Percentiles rank a stretch among this genome's conserved stretches.
Evolutionary conservation across 2,329 filamentous ascomycete species (phyloP).

Genomic region (Botryotinia calthae): DNA sequence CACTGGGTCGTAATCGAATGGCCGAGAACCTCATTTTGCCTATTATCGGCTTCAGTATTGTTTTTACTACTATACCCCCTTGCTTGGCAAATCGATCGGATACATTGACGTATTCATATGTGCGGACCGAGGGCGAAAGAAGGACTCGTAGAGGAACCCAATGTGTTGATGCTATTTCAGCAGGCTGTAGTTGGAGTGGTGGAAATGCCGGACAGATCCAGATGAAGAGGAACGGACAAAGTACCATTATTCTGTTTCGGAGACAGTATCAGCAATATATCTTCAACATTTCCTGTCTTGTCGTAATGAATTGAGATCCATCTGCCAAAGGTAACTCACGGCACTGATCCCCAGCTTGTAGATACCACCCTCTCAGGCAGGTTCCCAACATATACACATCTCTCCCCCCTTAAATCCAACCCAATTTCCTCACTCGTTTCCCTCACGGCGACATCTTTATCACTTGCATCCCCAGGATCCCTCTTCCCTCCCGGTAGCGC

Average conservation of each 20-base stretch:
- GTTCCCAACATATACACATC: conserved; percentile 54
- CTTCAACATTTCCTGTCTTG: neutral
- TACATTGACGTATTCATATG: conserved; percentile 62
- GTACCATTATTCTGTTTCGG: conserved; percentile 57
- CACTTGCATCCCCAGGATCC: conserved; percentile 62
- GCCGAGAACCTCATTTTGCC: conserved; percentile 68
- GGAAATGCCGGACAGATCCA: conserved; percentile 56
- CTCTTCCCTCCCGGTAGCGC: conserved; percentile 66
- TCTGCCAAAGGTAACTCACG: conserved; percentile 44
- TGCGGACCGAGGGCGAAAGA: conserved; percentile 58
- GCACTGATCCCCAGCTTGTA: conserved; percentile 63
- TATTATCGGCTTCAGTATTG: conserved; percentile 54
- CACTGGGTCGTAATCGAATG: conserved; percentile 59
- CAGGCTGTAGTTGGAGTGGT: conserved; percentile 60
- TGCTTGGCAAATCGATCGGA: conserved; percentile 58
- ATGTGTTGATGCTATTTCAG: conserved; percentile 65
- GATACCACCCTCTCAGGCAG: conserved; percentile 65
- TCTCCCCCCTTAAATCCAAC: conserved; percentile 51
- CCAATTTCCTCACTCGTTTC: conserved; percentile 68
- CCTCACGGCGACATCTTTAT: conserved; percentile 59
- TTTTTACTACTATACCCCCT: conserved; percentile 52
- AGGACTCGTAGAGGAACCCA: conserved; percentile 65
- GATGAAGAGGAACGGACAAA: conserved; percentile 67
- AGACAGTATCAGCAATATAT: neutral
- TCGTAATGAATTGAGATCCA: neutral